Conservation (phyloP, 805 yeast species). For the Schwanniomyces occidentalis region DNA sequence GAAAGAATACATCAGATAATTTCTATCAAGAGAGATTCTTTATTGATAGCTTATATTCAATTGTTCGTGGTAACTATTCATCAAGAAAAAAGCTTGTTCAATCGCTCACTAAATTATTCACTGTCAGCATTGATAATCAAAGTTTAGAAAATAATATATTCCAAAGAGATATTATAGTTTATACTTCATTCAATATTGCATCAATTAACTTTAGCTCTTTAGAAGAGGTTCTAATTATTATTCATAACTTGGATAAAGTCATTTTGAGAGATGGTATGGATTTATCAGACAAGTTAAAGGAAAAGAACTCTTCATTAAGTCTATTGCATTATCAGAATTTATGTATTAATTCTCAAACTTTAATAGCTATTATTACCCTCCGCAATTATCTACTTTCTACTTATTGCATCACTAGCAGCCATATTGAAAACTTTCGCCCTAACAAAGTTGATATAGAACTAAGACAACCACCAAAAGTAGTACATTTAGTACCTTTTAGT, state of each 20-base stretch:
- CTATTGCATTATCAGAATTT: not conserved
- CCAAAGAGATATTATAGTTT: conserved; percentile 23
- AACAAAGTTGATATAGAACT: conserved; percentile 32
- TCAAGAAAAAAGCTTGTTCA: conserved; percentile 44
- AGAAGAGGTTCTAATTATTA: conserved; percentile 53
- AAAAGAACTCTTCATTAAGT: conserved; percentile 8
- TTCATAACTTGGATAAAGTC: conserved; percentile 45
- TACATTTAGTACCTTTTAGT: conserved; percentile 7
- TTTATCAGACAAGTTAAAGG: conserved; percentile 22
- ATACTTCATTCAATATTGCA: conserved; percentile 39
- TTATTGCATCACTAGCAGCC: conserved; percentile 21
- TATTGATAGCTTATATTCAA: conserved; percentile 40
- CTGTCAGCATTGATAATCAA: conserved; percentile 8
- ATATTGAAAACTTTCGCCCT: conserved; percentile 28
- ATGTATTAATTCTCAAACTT: conserved; percentile 11
- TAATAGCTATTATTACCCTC: conserved; percentile 14
- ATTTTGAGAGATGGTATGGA: conserved; percentile 43
- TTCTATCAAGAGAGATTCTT: conserved; percentile 30
- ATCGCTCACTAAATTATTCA: conserved; percentile 19
- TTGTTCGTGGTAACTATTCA: conserved; percentile 38
- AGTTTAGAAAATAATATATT: conserved; percentile 6
- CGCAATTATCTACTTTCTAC: conserved; percentile 18
- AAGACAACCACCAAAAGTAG: conserved; percentile 27
- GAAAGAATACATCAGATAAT: conserved; percentile 23
- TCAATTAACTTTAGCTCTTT: conserved; percentile 37